Evolutionary conservation across 176 grass and related monocot species (phyloP), one percentile per base, ranked within the genome.

Genomic region (Typha latifolia): DNA sequence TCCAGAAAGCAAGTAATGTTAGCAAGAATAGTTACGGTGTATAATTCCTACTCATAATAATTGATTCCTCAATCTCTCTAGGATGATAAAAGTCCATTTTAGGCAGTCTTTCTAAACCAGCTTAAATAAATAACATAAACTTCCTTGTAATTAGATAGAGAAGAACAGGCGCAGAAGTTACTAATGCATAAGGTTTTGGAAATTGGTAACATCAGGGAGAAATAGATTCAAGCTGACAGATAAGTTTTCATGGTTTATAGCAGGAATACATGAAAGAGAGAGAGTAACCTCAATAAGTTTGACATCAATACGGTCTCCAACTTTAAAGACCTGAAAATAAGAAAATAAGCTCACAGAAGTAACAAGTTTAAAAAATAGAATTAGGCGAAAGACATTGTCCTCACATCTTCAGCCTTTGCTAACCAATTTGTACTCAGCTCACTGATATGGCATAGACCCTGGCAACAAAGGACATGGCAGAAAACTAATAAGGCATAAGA

Each of bases 391-490:
- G 61, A 63, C 66, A 78, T 71, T 75, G 5, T 84, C 14, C 93
- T 92, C 77, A 97, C 93, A 84, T 97, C 93, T 49, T 97, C 88
- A 79, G 82, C 85, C 70, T 97, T 97, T 20, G 85, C 78, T 70
- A 86, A 72, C 88, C 85, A 97, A 75, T 80, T 74, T 1, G 93
- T 80, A 82, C 88, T 97, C 69, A 97, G 72, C 78, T 97, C 93
- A 64, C 93, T 92, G 69, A 97, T 97, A 62, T 97, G 93, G 32
- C 93, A 97, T 78, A 92, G 84, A 69, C 87, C 93, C 88, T 92
- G 80, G 62, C 27, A 27, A 79, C 55, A 61, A 66, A 79, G 24
- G 47, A 62, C 7, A 59, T 12, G 14, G 10, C 37, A 43, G 37
- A 9, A 43, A 43, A 43, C 37, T 43, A 43, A 6, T 43, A 43